These are phyloP conservation scores for Vigna angularis DNA, from an alignment of 306 rosid genomes.

Conservation along the genomic window DNA sequence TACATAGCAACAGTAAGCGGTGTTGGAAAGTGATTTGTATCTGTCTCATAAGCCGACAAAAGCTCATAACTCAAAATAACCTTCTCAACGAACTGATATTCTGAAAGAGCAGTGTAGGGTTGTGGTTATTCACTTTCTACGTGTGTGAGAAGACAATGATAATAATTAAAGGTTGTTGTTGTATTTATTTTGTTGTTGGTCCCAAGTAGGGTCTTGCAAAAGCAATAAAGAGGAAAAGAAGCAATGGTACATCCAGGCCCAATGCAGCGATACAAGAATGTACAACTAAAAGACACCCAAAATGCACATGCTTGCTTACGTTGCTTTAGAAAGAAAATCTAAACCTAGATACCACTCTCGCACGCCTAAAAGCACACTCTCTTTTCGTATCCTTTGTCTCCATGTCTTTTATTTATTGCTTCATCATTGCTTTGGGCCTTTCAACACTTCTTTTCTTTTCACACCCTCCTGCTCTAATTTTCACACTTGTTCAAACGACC, in stretches of 20 bases:
- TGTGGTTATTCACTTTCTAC: not conserved
- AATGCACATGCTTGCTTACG: conserved; percentile 3
- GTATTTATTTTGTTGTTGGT: not conserved
- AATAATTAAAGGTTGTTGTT: not conserved
- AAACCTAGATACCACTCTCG: not conserved
- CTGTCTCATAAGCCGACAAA: not conserved
- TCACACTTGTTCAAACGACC: too few relatives aligned
- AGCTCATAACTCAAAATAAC: not conserved
- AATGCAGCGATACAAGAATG: not conserved
- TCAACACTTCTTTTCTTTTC: not conserved
- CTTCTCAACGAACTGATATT: not conserved
- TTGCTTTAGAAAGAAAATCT: conserved; percentile 5
- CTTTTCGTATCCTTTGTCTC: not conserved
- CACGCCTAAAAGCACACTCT: not conserved
- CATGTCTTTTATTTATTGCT: not conserved
- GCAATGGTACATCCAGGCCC: not conserved
- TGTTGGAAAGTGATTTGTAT: too few relatives aligned
- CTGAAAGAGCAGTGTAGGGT: not conserved
- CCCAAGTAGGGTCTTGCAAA: not conserved
- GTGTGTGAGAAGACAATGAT: not conserved
- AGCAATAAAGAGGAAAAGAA: not conserved
- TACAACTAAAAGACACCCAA: conserved; percentile 2
- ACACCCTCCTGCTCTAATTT: too few relatives aligned
- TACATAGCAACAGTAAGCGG: too few relatives aligned
- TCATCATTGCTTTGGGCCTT: not conserved